Evolutionary conservation across 1,284 basidiomycete genomes (phyloP).

Genomic region (Flammula alnicola): DNA sequence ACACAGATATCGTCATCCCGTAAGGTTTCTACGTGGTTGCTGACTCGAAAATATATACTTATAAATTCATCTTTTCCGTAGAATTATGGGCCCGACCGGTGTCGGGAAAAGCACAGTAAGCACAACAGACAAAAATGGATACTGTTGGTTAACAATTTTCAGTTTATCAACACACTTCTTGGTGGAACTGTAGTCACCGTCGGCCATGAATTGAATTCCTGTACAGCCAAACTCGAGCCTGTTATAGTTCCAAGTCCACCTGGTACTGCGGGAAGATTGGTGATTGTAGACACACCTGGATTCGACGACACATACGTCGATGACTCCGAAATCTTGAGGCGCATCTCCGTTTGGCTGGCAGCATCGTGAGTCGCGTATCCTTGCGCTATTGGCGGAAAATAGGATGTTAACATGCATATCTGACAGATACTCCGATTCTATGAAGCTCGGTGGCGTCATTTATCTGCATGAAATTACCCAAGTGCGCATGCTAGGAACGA

Average conservation of each 20-base stretch:
- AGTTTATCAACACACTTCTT: slow-evolving; percentile 4
- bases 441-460: slow-evolving; percentile 19
- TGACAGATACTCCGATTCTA: not conserved
- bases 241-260: not conserved
- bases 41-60: not conserved
- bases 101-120: slow-evolving; percentile 7
- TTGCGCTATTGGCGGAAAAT: not conserved
- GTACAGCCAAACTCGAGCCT: not conserved
- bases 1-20: slow-evolving; percentile 2
- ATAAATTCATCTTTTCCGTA: not conserved
- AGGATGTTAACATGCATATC: not conserved
- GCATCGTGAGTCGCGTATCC: slow-evolving; percentile 10
- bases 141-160: not conserved
- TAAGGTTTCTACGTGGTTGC: not conserved
- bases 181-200: slow-evolving; percentile 1
- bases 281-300: slow-evolving; percentile 26
- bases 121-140: not conserved
- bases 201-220: not conserved
- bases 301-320: slow-evolving; percentile 21
- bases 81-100: slow-evolving; percentile 10
- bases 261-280: slow-evolving; percentile 5
- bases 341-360: slow-evolving; percentile 21
- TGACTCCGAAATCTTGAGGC: slow-evolving; percentile 17
- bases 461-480: slow-evolving; percentile 26
- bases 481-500: slow-evolving; percentile 19